Evolutionary conservation across 805 yeast species (phyloP).

Genomic region (Aciculoconidium aculeatum): DNA sequence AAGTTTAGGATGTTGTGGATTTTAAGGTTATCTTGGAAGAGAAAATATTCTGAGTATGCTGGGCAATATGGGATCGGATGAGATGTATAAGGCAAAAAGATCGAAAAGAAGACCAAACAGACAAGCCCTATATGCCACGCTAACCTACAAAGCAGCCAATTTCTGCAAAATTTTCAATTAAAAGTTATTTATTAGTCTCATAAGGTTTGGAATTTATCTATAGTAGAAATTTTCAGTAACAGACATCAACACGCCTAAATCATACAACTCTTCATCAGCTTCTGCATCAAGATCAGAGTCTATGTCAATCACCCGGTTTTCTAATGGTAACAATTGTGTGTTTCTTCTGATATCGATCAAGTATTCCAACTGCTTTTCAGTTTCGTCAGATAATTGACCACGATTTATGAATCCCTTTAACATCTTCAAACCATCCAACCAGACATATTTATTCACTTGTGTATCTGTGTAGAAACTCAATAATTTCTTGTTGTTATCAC

Average conservation of each 20-base stretch:
- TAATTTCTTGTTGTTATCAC: slow-evolving; percentile 35
- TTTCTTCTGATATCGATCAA: slow-evolving; percentile 33
- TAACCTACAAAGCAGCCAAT: too few relatives aligned
- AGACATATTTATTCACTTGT: slow-evolving; percentile 57
- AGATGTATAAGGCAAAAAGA: too few relatives aligned
- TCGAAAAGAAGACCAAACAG: too few relatives aligned
- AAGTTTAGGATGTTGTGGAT: too few relatives aligned
- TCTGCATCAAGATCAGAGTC: slow-evolving; percentile 17
- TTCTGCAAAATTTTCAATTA: too few relatives aligned
- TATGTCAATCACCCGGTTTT: slow-evolving; percentile 14
- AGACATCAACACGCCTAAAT: slow-evolving; percentile 19
- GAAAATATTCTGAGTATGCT: too few relatives aligned
- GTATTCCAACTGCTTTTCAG: slow-evolving; percentile 28
- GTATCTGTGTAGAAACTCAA: slow-evolving; percentile 68
- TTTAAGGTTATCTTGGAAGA: too few relatives aligned
- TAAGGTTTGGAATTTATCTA: slow-evolving; percentile 7
- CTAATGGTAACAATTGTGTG: slow-evolving; percentile 36
- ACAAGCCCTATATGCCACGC: too few relatives aligned
- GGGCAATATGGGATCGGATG: too few relatives aligned
- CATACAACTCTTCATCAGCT: slow-evolving; percentile 25
- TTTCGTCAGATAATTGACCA: slow-evolving; percentile 31
- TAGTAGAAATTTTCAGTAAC: slow-evolving; percentile 22
- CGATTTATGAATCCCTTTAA: slow-evolving; percentile 29
- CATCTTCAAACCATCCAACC: slow-evolving; percentile 74
- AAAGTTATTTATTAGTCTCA: too few relatives aligned